Evolutionary conservation across 768 basidiomycete species (phyloP).

Genomic region (Auricularia sp.): DNA sequence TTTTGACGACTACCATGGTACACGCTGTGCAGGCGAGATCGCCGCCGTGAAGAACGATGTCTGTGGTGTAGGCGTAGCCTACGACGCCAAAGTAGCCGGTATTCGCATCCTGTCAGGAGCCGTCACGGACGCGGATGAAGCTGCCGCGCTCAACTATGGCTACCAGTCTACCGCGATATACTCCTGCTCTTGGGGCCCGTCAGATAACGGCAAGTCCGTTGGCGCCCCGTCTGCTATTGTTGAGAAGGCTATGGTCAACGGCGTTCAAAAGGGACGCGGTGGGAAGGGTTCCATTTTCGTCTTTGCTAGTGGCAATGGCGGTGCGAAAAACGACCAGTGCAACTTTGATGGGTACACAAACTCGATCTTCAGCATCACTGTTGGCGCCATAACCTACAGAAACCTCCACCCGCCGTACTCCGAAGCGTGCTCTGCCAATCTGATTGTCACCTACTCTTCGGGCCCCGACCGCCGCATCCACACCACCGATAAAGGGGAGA

Average conservation of each 20-base stretch:
- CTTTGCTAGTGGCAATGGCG: constrained; percentile 42
- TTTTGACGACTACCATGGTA: constrained; percentile 40
- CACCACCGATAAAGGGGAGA: constrained; percentile 38
- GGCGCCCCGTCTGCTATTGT: constrained; percentile 37
- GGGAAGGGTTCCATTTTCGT: constrained; percentile 40
- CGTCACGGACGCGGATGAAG: constrained; percentile 42
- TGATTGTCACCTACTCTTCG: constrained; percentile 37
- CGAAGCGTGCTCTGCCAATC: constrained; percentile 38
- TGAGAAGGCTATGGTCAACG: constrained; percentile 37
- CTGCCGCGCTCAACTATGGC: constrained; percentile 36
- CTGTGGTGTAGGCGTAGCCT: constrained; percentile 41
- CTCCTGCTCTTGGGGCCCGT: constrained; percentile 42
- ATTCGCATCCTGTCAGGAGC: constrained; percentile 37
- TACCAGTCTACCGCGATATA: constrained; percentile 39
- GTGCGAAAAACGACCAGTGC: constrained; percentile 37
- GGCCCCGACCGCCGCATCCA: constrained; percentile 25
- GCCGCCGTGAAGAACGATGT: constrained; percentile 39
- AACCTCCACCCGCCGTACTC: constrained; percentile 41
- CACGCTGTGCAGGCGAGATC: constrained; percentile 41
- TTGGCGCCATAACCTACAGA: constrained; percentile 35
- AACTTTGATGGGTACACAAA: constrained; percentile 47
- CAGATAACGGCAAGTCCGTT: constrained; percentile 37
- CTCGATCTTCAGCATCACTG: constrained; percentile 34
- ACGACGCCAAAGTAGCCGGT: constrained; percentile 29
- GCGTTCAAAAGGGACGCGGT: constrained; percentile 33